Evolutionary conservation across 2,329 filamentous ascomycete species (phyloP).

Genomic region (Aspergillus quadricinctus): DNA sequence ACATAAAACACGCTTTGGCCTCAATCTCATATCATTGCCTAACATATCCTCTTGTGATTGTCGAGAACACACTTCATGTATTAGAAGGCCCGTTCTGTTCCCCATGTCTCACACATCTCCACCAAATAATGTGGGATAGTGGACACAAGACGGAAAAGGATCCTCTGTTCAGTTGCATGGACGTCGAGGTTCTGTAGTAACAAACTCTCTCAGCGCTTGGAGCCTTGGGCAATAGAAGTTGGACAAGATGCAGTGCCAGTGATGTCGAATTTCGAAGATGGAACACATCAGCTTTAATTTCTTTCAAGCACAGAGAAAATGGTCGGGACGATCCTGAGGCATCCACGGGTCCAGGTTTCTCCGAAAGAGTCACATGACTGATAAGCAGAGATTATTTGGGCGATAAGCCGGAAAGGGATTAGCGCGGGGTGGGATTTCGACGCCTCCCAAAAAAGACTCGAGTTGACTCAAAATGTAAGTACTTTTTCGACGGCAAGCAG

Average conservation of each 20-base stretch:
- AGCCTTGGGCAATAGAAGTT: not conserved
- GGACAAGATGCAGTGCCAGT: not conserved
- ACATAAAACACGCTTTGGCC: too few species aligned
- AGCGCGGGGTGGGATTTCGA: constrained; percentile 20
- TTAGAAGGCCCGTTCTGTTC: not conserved
- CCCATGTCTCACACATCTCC: not conserved
- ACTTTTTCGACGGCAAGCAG: constrained; percentile 16
- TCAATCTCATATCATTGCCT: too few species aligned
- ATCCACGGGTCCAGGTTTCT: not conserved
- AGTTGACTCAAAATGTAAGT: not conserved
- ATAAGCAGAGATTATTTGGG: constrained; percentile 10
- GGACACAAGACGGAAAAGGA: not conserved
- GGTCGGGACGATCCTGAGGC: not conserved
- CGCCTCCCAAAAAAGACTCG: constrained; percentile 8
- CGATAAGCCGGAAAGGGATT: constrained; percentile 24
- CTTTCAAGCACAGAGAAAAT: not conserved
- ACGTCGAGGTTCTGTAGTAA: not conserved
- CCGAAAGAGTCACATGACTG: constrained; percentile 14
- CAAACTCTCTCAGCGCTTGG: not conserved
- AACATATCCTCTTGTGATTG: too few species aligned
- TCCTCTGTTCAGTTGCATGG: not conserved
- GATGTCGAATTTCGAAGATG: not conserved
- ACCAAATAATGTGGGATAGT: not conserved
- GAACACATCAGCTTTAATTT: not conserved
- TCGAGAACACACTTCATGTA: too few species aligned